These are phyloP conservation scores for Ramaria sp. DNA, from an alignment of 768 basidiomycete genomes.

Conservation along the genomic window DNA sequence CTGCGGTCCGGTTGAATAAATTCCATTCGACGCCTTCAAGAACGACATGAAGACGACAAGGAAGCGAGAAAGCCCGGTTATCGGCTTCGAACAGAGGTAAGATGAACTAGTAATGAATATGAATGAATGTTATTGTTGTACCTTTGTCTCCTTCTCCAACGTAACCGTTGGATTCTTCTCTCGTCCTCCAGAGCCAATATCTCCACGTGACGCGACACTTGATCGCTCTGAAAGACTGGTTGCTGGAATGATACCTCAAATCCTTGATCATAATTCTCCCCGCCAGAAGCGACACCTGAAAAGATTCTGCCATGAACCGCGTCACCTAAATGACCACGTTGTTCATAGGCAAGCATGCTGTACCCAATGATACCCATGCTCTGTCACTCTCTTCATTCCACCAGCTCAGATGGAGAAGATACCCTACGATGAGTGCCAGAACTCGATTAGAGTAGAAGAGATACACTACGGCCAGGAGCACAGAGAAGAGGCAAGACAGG, in stretches of 20 bases:
- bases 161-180: slow-evolving; percentile 54
- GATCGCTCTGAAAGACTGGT: slow-evolving; percentile 76
- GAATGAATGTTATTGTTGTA: slow-evolving; percentile 16
- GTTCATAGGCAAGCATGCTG: slow-evolving; percentile 50
- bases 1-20: slow-evolving; percentile 80
- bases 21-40: slow-evolving; percentile 89
- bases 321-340: slow-evolving; percentile 1
- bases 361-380: slow-evolving; percentile 69
- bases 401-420: slow-evolving; percentile 54
- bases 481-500: slow-evolving; percentile 48
- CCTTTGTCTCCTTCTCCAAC: slow-evolving; percentile 29
- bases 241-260: slow-evolving; percentile 81
- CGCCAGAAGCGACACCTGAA: slow-evolving; percentile 81
- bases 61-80: slow-evolving; percentile 28
- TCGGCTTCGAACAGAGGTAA: slow-evolving; percentile 21
- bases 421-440: slow-evolving; percentile 55
- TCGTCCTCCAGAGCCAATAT: slow-evolving; percentile 82
- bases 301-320: slow-evolving; percentile 46
- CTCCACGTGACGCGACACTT: slow-evolving; percentile 87
- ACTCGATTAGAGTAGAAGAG: slow-evolving; percentile 91
- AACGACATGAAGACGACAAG: slow-evolving; percentile 74
- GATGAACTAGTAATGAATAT: not conserved
- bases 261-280: slow-evolving; percentile 87
- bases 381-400: slow-evolving; percentile 53
- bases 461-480: slow-evolving; percentile 52